Base-by-base conservation (phyloP, 2,329 filamentous ascomycete genomes). In the Ascosphaera apis region DNA sequence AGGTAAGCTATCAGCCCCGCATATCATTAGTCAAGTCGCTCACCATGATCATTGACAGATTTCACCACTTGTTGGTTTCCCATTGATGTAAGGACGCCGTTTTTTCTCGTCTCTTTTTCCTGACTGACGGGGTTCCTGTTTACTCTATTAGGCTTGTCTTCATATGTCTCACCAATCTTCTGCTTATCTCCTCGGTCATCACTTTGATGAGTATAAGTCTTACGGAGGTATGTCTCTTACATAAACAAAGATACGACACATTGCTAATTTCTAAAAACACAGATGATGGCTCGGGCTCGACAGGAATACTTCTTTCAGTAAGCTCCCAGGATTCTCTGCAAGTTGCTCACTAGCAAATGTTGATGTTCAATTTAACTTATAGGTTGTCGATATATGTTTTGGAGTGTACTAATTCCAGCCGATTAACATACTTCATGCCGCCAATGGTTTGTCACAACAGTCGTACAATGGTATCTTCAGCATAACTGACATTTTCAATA, bases 291-390 rank as follows among this genome's bases (percentile, higher is more conserved):
- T 38, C 66, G 71, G 55, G 66, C 68, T 28, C 60, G 66, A 45
- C 67, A 72, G 45, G 68, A 72, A 48, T 72, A 72, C 47, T 57
- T 69, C 17, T 72, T 67, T 46, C 63, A 69, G 65, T 70, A 46
- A 49, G 49, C 49, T 34, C 36, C 37, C 34, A 17, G 28, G 13
- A 15, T 36, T 9, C 13, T 15, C 28, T 33, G 31, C 19, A 19
- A 35, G 27, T 31, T 15, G 35, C 36, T 23, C 15, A 37, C 25
- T 17, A 19, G 15, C 19, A 21, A 34, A 21, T 30, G 18, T 34
- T 30, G 16, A 30, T 39, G 34, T 38, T 32, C 15, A 31, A 21
- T 15, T 16, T 34, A 28, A 31, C 36, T 34, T 15, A 15, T 40
- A 56, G 55, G 38, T 45, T 58, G 37, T 58, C 55, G 15, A 54